Base-by-base conservation (phyloP, 2,329 filamentous ascomycete genomes). In the Colletotrichum lini region DNA sequence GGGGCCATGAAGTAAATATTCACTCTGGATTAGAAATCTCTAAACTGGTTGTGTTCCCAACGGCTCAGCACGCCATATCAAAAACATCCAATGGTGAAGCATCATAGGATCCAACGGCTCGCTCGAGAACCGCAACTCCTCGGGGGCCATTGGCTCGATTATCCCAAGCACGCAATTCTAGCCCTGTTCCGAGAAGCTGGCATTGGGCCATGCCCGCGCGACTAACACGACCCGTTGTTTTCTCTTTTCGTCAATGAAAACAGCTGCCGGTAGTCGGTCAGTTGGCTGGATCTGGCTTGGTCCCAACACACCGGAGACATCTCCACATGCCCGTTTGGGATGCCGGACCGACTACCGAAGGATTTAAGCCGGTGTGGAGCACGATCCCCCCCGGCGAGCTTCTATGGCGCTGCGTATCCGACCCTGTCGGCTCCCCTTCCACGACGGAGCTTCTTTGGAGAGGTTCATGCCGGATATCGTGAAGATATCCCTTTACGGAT, bases 311-410 rank as follows among this genome's bases (percentile, higher is more conserved):
- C 16, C 42, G 47, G 45, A 54, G 16, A 3, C 3, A 21, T 38
- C 52, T n/a, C 60, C 60, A 54, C 45, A 54, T 64, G 9, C 65
- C 45, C 5, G 0, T 49, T 72, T 50, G 12, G 23, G 54, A 16
- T 9, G 59, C 47, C 65, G 69, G 59, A 64, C 69, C 69, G 69
- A 72, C 65, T 72, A 49, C 65, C 69, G 69, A 64, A 15, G 38
- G 9, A 3, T 13, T 38, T 53, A 23, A 53, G 16, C 13, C 16
- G 40, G 26, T 18, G 13, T 45, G 44, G 30, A 52, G 52, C 5
- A 50, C 21, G 13, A 21, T 18, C n/a, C 7, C n/a, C n/a, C 7
- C 30, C 44, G 35, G 52, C 30, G 35, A 64, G 18, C 6, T 10
- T 21, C 30, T 13, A 42, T 12, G 16, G 42, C 23, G 21, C 58